These are phyloP conservation scores for Calocybe cyanea DNA, from an alignment of 768 basidiomycete genomes.

Conservation along the genomic window DNA sequence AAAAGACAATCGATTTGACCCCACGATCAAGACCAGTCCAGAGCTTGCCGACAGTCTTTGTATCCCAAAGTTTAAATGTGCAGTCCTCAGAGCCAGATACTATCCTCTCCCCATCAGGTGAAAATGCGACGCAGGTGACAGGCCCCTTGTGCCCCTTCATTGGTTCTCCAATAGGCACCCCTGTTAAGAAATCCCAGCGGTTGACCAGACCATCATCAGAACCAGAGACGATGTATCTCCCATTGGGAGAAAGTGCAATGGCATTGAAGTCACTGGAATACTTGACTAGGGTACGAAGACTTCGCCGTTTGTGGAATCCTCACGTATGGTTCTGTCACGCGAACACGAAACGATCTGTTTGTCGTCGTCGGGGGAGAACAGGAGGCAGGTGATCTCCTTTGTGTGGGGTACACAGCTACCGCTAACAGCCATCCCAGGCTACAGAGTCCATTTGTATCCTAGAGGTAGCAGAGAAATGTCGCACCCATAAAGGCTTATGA, in stretches of 20 bases:
- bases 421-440: too few relatives aligned
- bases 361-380: too few relatives aligned
- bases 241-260: slow-evolving; percentile 17
- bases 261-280: background rate
- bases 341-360: too few relatives aligned
- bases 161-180: slow-evolving; percentile 2
- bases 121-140: slow-evolving; percentile 10
- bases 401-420: too few relatives aligned
- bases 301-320: background rate
- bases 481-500: background rate
- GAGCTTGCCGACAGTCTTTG: too few relatives aligned
- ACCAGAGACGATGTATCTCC: slow-evolving; percentile 13
- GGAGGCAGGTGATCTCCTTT: too few relatives aligned
- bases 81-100: background rate
- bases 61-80: slow-evolving; percentile 3
- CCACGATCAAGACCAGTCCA: too few relatives aligned
- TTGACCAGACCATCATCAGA: slow-evolving; percentile 7
- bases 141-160: background rate
- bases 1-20: too few relatives aligned
- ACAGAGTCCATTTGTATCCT: background rate
- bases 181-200: slow-evolving; percentile 16
- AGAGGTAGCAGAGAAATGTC: background rate
- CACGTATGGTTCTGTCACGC: background rate
- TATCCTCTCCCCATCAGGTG: slow-evolving; percentile 10
- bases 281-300: background rate